Conservation (phyloP, 495 filamentous ascomycete genomes). For the Podospora comata region DNA sequence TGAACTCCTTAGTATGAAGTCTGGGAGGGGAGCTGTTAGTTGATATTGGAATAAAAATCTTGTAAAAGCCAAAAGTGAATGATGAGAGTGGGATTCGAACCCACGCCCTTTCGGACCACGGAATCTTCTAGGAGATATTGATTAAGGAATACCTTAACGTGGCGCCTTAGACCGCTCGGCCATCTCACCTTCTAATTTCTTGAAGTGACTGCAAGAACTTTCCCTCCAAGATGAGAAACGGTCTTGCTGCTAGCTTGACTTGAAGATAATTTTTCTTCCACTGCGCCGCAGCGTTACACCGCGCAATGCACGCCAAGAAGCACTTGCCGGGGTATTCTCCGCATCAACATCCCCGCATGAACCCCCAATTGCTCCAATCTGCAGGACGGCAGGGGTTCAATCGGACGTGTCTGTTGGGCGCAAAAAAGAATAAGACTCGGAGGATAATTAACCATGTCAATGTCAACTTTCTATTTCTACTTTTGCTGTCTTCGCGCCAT, state of each 20-base stretch:
- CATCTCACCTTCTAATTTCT: constrained; percentile 2
- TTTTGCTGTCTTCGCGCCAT: neutral
- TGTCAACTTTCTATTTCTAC: neutral
- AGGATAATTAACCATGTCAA: neutral
- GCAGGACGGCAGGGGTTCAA: neutral
- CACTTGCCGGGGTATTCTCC: neutral
- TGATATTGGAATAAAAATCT: neutral
- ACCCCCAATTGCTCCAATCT: neutral
- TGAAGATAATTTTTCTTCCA: neutral
- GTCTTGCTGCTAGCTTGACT: neutral
- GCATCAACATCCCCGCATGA: neutral
- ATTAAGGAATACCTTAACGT: constrained; percentile 10
- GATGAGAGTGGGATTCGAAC: constrained; percentile 42
- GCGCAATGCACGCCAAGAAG: neutral
- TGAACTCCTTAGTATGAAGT: neutral
- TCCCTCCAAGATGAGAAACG: neutral
- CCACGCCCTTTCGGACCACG: constrained; percentile 40
- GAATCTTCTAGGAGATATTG: constrained; percentile 17
- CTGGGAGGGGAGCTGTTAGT: no score
- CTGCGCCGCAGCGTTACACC: neutral
- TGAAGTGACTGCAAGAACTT: neutral
- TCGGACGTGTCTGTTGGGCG: neutral
- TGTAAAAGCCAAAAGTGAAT: constrained; percentile 10
- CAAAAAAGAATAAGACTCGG: neutral
- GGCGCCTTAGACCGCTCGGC: constrained; percentile 15